Evolutionary conservation across 805 yeast species (phyloP).

Genomic region (Tanozyma kutaoensis): DNA sequence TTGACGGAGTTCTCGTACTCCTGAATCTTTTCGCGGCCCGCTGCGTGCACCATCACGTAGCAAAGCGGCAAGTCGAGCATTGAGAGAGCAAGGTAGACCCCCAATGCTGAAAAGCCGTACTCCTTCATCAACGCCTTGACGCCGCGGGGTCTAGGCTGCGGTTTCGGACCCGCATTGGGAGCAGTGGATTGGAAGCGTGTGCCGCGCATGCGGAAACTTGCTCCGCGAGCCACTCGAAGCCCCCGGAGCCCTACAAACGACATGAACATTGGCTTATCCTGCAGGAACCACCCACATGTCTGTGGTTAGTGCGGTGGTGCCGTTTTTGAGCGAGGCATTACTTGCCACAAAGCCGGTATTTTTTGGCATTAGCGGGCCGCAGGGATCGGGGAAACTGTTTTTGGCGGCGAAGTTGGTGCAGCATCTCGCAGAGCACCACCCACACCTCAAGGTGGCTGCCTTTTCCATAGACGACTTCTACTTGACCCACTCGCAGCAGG

Average conservation of each 20-base stretch:
- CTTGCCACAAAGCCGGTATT: conserved; percentile 39
- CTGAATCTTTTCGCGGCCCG: conserved; percentile 74
- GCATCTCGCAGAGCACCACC: conserved; percentile 19
- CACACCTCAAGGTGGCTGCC: conserved; percentile 24
- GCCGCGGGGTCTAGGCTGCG: conserved; percentile 23
- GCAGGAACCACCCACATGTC: too few relatives aligned
- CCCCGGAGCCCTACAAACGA: too few relatives aligned
- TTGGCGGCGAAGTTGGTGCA: conserved; percentile 28
- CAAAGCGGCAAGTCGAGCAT: conserved; percentile 74
- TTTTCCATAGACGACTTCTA: conserved; percentile 85
- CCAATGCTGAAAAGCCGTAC: conserved; percentile 87
- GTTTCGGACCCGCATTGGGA: too few relatives aligned
- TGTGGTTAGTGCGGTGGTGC: too few relatives aligned
- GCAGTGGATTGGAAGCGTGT: too few relatives aligned
- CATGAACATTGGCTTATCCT: too few relatives aligned
- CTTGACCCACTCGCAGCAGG: conserved; percentile 51
- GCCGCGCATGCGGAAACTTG: too few relatives aligned
- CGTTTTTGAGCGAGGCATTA: too few relatives aligned
- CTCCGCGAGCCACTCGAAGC: too few relatives aligned
- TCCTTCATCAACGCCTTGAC: conserved; percentile 60
- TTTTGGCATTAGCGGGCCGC: conserved; percentile 56
- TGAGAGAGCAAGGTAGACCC: conserved; percentile 66
- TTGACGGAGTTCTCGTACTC: conserved; percentile 51
- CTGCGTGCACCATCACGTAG: conserved; percentile 68
- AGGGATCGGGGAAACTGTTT: conserved; percentile 68